A percentile compares a stretch with the other conserved stretches of the same genome.
Evolutionary conservation across 805 yeast species (phyloP).

Genomic region (Saturnispora zaruensis): DNA sequence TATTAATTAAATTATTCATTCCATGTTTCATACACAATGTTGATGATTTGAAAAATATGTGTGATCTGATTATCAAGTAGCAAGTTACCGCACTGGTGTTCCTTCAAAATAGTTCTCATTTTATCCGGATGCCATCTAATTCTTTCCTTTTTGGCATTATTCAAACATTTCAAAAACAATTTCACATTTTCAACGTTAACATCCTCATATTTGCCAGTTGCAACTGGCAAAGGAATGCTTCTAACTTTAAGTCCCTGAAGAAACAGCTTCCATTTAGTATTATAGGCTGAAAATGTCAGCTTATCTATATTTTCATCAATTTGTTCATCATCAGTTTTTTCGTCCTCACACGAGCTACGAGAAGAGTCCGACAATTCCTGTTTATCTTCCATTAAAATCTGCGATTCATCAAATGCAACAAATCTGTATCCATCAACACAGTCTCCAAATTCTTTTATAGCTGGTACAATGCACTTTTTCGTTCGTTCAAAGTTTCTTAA

Average conservation of each 20-base stretch:
- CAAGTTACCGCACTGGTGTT: not conserved
- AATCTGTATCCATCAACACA: conserved; percentile 36
- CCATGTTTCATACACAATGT: conserved; percentile 29
- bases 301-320: conserved; percentile 4
- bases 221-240: conserved; percentile 19
- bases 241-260: conserved; percentile 2
- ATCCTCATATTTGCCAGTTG: conserved; percentile 11
- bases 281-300: conserved; percentile 19
- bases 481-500: not conserved
- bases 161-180: conserved; percentile 14
- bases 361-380: not conserved
- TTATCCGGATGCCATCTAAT: conserved; percentile 68
- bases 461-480: not conserved
- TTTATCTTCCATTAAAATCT: conserved; percentile 6
- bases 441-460: conserved; percentile 29
- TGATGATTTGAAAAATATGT: conserved; percentile 35
- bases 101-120: conserved; percentile 29
- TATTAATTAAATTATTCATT: not conserved
- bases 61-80: conserved; percentile 25
- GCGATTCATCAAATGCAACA: conserved; percentile 26
- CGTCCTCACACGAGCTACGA: not conserved
- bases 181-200: conserved; percentile 11
- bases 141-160: conserved; percentile 39
- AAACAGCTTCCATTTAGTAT: conserved; percentile 23
- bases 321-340: conserved; percentile 1